Percentiles rank a stretch among this genome's conserved stretches.
Conservation (phyloP, 2,329 filamentous ascomycete genomes). For the Aspergillus brunneoviolaceus region DNA sequence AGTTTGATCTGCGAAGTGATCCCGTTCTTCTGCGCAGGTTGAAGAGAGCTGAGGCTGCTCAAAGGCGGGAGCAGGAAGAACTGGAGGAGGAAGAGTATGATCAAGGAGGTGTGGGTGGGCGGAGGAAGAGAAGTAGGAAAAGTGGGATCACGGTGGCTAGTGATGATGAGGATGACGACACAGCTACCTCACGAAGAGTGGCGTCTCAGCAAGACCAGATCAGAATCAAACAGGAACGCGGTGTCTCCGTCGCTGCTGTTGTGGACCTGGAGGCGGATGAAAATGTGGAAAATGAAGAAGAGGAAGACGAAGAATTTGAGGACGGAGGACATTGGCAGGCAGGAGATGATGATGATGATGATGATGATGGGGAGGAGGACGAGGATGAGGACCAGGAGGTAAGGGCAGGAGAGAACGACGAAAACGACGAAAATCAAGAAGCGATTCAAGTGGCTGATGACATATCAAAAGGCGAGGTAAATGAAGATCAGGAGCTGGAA, state of each 20-base stretch:
- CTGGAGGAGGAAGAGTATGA: slow-evolving; percentile 26
- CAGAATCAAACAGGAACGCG: not conserved
- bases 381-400: not conserved
- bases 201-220: not conserved
- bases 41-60: slow-evolving; percentile 31
- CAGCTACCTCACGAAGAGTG: not conserved
- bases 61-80: slow-evolving; percentile 32
- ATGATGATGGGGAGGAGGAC: slow-evolving; percentile 5
- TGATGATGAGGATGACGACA: slow-evolving; percentile 23
- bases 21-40: slow-evolving; percentile 41
- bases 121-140: slow-evolving; percentile 17
- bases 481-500: not conserved
- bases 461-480: not conserved
- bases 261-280: not conserved
- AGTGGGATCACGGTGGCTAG: slow-evolving; percentile 34
- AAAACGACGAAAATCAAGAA: not conserved
- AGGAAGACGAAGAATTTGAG: not conserved
- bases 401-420: not conserved
- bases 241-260: not conserved
- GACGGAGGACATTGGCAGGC: not conserved
- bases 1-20: slow-evolving; percentile 41
- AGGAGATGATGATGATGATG: slow-evolving; percentile 6
- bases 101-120: slow-evolving; percentile 5
- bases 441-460: not conserved
- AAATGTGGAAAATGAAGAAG: not conserved